A percentile compares a stretch with the other conserved stretches of the same genome.
Evolutionary conservation across 192 early-diverging fungal genomes (phyloP).

Genomic region (Backusella macrospora): DNA sequence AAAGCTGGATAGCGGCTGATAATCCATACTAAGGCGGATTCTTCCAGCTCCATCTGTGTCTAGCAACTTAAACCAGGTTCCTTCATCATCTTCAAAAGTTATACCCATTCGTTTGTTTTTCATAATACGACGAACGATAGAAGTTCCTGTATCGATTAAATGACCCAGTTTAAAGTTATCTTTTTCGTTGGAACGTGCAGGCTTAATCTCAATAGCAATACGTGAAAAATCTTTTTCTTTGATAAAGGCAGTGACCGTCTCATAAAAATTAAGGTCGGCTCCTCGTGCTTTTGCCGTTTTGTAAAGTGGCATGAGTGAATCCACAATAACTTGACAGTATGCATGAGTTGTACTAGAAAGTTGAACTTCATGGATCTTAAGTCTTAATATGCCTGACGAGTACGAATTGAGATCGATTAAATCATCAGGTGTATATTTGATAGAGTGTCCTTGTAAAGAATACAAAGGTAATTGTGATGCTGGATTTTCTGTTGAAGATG

Average conservation of each 20-base stretch:
- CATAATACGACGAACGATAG: conserved; percentile 30
- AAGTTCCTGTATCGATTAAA: conserved; percentile 19
- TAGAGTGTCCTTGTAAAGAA: conserved; percentile 32
- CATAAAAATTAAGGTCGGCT: conserved; percentile 32
- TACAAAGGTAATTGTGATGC: not conserved
- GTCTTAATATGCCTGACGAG: conserved; percentile 54
- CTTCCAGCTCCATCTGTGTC: conserved; percentile 12
- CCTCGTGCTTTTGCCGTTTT: conserved; percentile 43
- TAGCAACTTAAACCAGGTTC: conserved; percentile 27
- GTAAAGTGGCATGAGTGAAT: conserved; percentile 43
- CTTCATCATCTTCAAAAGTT: not conserved
- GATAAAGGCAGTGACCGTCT: conserved; percentile 42
- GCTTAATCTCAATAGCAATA: conserved; percentile 34
- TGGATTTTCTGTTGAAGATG: not conserved
- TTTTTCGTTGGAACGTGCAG: conserved; percentile 22
- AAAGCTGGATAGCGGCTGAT: conserved; percentile 28
- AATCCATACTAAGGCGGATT: conserved; percentile 30
- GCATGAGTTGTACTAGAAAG: conserved; percentile 13
- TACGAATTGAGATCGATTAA: conserved; percentile 36
- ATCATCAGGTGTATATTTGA: conserved; percentile 30
- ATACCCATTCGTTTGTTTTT: not conserved
- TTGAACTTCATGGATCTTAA: conserved; percentile 51
- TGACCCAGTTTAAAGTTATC: conserved; percentile 22
- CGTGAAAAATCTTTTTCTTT: conserved; percentile 43
- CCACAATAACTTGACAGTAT: conserved; percentile 53